Evolutionary conservation across 1,284 basidiomycete genomes (phyloP), one percentile per base, ranked within the genome.

Genomic region (Moniliophthora roreri): DNA sequence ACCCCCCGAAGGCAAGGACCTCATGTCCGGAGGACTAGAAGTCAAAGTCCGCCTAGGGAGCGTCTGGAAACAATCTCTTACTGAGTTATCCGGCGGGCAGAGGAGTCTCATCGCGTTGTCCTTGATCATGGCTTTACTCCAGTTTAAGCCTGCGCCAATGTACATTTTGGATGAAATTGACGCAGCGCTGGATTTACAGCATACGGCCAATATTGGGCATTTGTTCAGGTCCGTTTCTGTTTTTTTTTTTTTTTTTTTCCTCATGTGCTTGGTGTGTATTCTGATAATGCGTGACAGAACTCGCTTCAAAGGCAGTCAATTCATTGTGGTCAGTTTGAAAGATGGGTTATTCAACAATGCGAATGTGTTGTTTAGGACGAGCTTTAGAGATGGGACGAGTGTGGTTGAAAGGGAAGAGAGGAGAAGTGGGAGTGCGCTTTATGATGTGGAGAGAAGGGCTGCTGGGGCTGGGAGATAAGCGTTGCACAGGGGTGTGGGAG

Each of bases 111-210:
- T 99, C 64, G 96, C 96, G 0, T 81, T 99, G 2, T 97, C 94
- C 9, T 80, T 99, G 47, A 98, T 99, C 77, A 96, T 99, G 95
- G 91, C 95, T 0, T 81, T 99, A 37, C 82, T 99, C 34, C 95
- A 98, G 71, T 98, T 98, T 82, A 98, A 98, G 68, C 95, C 96
- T 1, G 95, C 96, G n/a, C 97, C 95, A 0, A 96, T 99, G 93
- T 98, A 99, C 71, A 98, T 99, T 66, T 82, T 99, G 20, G 97
- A 99, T 73, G 97, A 99, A 74, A 97, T 99, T 62, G 95, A 98
- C 71, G 94, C 95, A 0, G 95, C 95, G 4, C 82, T 98, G 41
- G 96, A 99, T 73, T 76, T 98, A 20, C 95, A 93, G 45, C 95
- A 98, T 66, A 98, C 96, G 7, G 90, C 97, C 65, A 93, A 98